Evolutionary conservation across 1,284 basidiomycete species (phyloP).

Genomic region (Austroboletus novae-zelandiae): DNA sequence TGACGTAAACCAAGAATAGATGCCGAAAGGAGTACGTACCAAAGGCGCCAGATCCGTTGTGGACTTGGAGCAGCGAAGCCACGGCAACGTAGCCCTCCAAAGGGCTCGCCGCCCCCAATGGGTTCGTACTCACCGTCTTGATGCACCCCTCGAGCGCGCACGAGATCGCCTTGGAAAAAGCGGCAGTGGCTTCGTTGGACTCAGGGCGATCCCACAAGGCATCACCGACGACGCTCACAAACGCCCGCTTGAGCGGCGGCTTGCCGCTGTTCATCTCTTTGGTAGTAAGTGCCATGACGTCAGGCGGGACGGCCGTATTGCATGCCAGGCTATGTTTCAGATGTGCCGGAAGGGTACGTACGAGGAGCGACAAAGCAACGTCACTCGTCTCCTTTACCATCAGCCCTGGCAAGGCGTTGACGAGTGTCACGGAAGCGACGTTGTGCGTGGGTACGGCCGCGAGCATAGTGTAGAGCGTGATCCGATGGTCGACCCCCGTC

Average conservation of each 20-base stretch:
- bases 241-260: constrained; percentile 48
- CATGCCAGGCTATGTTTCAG: constrained; percentile 51
- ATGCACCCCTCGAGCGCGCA: constrained; percentile 68
- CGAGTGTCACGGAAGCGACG: constrained; percentile 50
- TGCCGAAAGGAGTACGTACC: constrained; percentile 38
- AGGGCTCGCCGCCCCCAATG: constrained; percentile 58
- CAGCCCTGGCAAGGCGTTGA: constrained; percentile 56
- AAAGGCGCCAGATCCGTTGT: constrained; percentile 42
- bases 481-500: constrained; percentile 82
- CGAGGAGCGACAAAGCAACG: constrained; percentile 53
- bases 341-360: constrained; percentile 56
- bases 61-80: constrained; percentile 62
- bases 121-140: constrained; percentile 62
- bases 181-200: constrained; percentile 37
- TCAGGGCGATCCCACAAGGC: constrained; percentile 41
- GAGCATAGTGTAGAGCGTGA: constrained; percentile 78
- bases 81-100: constrained; percentile 83
- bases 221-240: constrained; percentile 52
- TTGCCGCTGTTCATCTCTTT: constrained; percentile 70
- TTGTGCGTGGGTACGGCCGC: constrained; percentile 50
- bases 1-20: neutral
- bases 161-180: constrained; percentile 54
- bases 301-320: constrained; percentile 37
- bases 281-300: constrained; percentile 48
- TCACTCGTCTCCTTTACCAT: constrained; percentile 82